A percentile compares a stretch with the other conserved stretches of the same genome.
Conservation (phyloP, 1,139 yeast genomes). For the Candida pseudoviswanathii region DNA sequence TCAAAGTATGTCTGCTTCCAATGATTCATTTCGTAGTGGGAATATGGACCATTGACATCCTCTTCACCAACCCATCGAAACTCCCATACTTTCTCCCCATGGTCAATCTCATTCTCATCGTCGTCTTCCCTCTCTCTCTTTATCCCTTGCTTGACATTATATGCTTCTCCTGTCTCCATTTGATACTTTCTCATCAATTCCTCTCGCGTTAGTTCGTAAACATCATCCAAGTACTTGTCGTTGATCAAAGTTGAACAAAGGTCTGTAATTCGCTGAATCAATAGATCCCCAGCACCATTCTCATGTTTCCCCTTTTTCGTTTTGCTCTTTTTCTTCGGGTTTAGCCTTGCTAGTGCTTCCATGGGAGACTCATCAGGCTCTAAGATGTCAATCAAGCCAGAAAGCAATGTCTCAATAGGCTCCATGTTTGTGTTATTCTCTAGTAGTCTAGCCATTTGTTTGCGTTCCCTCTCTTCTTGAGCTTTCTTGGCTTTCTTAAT, state of each 20-base stretch:
- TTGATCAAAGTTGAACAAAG: conserved; percentile 46
- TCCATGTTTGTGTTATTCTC: conserved; percentile 8
- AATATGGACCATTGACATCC: conserved; percentile 61
- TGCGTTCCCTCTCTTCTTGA: conserved; percentile 28
- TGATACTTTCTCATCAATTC: conserved; percentile 57
- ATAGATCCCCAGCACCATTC: not conserved
- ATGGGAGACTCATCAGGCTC: conserved; percentile 67
- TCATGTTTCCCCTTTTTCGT: conserved; percentile 10
- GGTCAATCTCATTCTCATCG: conserved; percentile 16
- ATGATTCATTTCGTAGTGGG: conserved; percentile 54
- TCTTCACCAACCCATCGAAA: conserved; percentile 58
- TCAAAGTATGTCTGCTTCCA: conserved; percentile 65
- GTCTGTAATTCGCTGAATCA: conserved; percentile 43
- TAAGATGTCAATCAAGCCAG: conserved; percentile 40
- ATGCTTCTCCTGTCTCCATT: conserved; percentile 50
- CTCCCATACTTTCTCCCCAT: conserved; percentile 54
- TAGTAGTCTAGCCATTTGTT: conserved; percentile 13
- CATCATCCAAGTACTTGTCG: conserved; percentile 40
- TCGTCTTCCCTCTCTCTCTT: conserved; percentile 21
- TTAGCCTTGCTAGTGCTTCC: conserved; percentile 58
- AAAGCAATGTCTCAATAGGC: conserved; percentile 30
- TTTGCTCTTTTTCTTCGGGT: conserved; percentile 25
- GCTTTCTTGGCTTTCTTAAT: conserved; percentile 51
- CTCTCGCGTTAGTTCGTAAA: conserved; percentile 61
- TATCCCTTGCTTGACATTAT: conserved; percentile 20